Percentiles rank a stretch among this genome's conserved stretches.
Conservation (phyloP, 805 yeast species). For the Saturnispora bothae region DNA sequence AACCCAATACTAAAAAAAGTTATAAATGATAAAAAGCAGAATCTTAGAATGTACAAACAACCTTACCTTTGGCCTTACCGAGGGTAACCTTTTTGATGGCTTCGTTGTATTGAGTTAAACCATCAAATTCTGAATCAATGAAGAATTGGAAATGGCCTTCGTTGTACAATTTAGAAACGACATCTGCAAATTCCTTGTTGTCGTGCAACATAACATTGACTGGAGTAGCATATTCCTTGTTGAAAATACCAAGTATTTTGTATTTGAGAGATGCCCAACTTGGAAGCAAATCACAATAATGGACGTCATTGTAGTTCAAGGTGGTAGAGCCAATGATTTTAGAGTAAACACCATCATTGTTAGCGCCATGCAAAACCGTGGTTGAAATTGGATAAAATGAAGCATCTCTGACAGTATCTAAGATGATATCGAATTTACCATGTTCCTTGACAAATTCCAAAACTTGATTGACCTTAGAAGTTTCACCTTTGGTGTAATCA, state of each 20-base stretch:
- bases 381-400: conserved; percentile 29
- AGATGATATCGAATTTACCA: conserved; percentile 47
- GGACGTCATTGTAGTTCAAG: conserved; percentile 25
- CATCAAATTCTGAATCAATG: conserved; percentile 44
- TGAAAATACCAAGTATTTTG: conserved; percentile 11
- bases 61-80: conserved; percentile 55
- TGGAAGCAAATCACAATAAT: conserved; percentile 20
- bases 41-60: conserved; percentile 29
- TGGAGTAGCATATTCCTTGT: conserved; percentile 11
- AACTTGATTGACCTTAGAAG: conserved; percentile 28
- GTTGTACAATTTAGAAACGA: conserved; percentile 36
- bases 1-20: too few relatives aligned
- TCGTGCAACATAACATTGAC: conserved; percentile 3
- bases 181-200: conserved; percentile 12
- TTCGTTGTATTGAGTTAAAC: conserved; percentile 34
- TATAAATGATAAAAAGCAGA: too few relatives aligned
- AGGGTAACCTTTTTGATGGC: conserved; percentile 41
- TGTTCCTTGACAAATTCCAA: conserved; percentile 25
- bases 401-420: conserved; percentile 57
- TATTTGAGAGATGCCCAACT: conserved; percentile 13
- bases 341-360: conserved; percentile 38
- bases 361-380: conserved; percentile 34
- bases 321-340: conserved; percentile 50
- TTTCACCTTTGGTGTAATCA: conserved; percentile 42
- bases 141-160: conserved; percentile 34